Base-by-base conservation (phyloP, 148 eudicot species). In the Persicaria maculosa region DNA sequence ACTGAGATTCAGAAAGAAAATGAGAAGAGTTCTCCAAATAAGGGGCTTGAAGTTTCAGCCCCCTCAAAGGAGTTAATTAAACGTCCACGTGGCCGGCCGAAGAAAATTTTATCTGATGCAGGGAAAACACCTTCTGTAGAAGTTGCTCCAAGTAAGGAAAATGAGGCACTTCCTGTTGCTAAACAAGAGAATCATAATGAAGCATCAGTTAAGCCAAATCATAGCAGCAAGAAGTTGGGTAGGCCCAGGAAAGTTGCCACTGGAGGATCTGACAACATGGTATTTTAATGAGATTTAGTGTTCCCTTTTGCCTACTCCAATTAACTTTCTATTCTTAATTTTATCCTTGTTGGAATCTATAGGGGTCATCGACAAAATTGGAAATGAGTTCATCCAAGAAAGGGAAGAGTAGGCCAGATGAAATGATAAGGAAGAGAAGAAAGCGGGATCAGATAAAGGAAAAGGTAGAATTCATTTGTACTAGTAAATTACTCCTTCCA, bases 221-320 rank as follows among this genome's bases (percentile, higher is more conserved):
- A 46, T 54, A 72, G 73, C 36, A 58, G 76, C 68, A 80, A 78
- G 54, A 83, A 74, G 76, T 75, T 71, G 78, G 76, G 78, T 44
- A 75, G 79, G 75, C 72, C 61, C 15, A 78, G 80, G 80, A 81
- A 73, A 77, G 83, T 76, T 12, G 62, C 48, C 43, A 61, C 72
- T 48, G 78, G 72, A 74, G 82, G 77, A 54, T 80, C 87, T 74
- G 73, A 81, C 73, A 80, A 73, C 77, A 83, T 82, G 88, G 83
- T 81, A 84, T 71, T 46, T 65, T 65, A 40, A 65, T 65, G 46
- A 31, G 0, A 65, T 65, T 65, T 65, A 14, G 5, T 14, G 40
- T 57, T 31, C 40, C 22, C 7, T 17, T 58, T 12, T 69, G 47
- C 25, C 54, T n/a, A n/a, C 52, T 67, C 17, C 10, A 45, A n/a